Conservation (phyloP, 208 protist species). For the Acanthamoeba castellanii region DNA sequence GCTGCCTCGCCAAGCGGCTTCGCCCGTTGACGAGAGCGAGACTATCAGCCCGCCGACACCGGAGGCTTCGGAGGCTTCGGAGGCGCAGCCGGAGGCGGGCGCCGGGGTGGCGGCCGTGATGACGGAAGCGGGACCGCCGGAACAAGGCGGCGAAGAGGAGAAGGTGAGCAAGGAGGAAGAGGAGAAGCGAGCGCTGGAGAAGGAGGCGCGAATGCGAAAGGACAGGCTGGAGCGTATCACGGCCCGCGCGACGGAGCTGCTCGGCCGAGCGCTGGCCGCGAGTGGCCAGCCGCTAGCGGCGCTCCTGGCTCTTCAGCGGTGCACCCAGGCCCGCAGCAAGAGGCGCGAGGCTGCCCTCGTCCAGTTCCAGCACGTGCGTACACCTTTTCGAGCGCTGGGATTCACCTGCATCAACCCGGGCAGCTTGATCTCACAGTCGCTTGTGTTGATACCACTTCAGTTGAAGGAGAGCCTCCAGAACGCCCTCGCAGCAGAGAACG, state of each 20-base stretch:
- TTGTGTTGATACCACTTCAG: not conserved
- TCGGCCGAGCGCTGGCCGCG: not conserved
- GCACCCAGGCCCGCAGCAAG: not conserved
- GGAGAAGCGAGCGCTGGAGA: not conserved
- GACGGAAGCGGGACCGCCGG: not conserved
- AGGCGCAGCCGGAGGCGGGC: not conserved
- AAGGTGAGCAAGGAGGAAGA: not conserved
- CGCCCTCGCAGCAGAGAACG: not conserved
- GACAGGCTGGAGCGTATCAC: not conserved
- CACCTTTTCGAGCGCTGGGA: too few species aligned
- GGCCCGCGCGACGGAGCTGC: not conserved
- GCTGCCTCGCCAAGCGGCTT: not conserved
- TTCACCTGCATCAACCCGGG: too few species aligned
- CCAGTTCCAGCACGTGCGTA: constrained; percentile 5
- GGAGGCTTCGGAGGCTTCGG: not conserved
- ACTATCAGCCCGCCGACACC: not conserved
- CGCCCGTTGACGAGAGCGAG: not conserved
- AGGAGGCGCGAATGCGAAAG: not conserved
- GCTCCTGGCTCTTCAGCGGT: not conserved
- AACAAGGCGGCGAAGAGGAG: not conserved
- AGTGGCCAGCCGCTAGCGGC: not conserved
- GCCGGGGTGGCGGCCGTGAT: not conserved
- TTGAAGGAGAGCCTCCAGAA: not conserved
- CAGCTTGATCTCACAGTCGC: too few species aligned
- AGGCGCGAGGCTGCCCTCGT: not conserved